Evolutionary conservation across 139 green algal genomes (phyloP), one percentile per base, ranked within the genome.

Genomic region (Chlamydomonas sphaeroides): DNA sequence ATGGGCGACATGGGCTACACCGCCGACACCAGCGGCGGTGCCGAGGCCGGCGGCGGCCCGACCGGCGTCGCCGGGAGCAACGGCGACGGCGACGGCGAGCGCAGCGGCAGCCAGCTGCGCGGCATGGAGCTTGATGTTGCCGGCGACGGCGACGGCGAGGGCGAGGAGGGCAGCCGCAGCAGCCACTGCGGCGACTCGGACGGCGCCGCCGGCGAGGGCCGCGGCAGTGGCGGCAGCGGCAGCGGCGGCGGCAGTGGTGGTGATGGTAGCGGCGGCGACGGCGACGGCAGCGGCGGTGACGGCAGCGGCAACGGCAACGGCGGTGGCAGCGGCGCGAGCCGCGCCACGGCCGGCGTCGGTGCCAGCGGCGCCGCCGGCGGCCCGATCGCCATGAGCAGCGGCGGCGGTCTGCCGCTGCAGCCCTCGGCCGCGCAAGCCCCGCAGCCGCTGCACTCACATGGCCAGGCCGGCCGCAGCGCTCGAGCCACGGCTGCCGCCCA

Each of bases 171-270:
- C 72, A 80, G 72, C 36, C 72, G 74, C 59, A 80, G 74, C 74
- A 80, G 74, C 74, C 74, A 80, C 41, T 80, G 74, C 30, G 35
- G 59, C 41, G 74, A 80, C 32, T 61, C 74, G 1, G 59, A 71
- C 38, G 61, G 41, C n/a, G 59, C 5, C 15, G 59, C 3, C 0
- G 59, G 17, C 5, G 74, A 70, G n/a, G 74, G 74, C 5, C 30
- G 33, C 15, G 59, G 59, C 39, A 70, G 74, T 57, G 74, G 74
- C 28, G n/a, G 59, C 17, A 17, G 59, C 5, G 59, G 74, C 36
- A n/a, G n/a, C 33, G 63, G 32, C 2, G n/a, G 63, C 15, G 35
- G 63, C 1, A 20, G 74, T 10, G 59, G 59, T 8, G 67, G 59
- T 39, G 59, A 42, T 5, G 59, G 74, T 6, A 42, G 74, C 39